These are phyloP conservation scores for Fistulifera solaris DNA, from an alignment of 108 stramenopile genomes.

Conservation along the genomic window DNA sequence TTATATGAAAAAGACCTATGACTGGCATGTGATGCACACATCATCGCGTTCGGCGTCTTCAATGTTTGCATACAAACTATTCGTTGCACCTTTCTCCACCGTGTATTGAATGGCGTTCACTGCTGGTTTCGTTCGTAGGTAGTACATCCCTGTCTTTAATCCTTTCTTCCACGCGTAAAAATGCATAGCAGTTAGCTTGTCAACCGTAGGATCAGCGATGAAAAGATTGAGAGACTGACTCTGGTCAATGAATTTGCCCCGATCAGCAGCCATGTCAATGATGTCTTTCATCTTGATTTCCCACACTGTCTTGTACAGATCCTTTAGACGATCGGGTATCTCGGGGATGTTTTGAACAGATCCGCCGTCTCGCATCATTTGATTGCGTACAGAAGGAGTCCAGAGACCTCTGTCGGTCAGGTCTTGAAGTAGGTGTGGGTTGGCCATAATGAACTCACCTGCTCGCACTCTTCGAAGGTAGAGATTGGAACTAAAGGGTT, in stretches of 20 bases:
- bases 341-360: conserved; percentile 74
- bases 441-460: conserved; percentile 95
- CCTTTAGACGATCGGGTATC: conserved; percentile 77
- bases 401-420: conserved; percentile 91
- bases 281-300: conserved; percentile 93
- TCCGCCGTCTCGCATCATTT: conserved; percentile 90
- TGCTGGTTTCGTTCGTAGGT: conserved; percentile 88
- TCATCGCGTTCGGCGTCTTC: conserved; percentile 7
- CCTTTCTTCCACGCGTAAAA: conserved; percentile 97
- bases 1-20: conserved; percentile 3
- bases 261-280: conserved; percentile 94
- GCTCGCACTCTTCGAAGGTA: conserved; percentile 94
- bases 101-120: conserved; percentile 98
- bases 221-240: conserved; percentile 94
- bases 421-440: conserved; percentile 93
- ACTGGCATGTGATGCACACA: conserved; percentile 19
- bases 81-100: conserved; percentile 53
- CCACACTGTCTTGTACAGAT: conserved; percentile 98
- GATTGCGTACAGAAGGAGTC: conserved; percentile 84
- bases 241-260: conserved; percentile 94
- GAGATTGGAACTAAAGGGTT: conserved; percentile 95
- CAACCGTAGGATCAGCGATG: conserved; percentile 87
- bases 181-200: conserved; percentile 95
- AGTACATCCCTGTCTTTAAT: conserved; percentile 97
- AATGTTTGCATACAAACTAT: no score